Evolutionary conservation across 352 stramenopile genomes (phyloP).

Genomic region (Globisporangium carolinianum): DNA sequence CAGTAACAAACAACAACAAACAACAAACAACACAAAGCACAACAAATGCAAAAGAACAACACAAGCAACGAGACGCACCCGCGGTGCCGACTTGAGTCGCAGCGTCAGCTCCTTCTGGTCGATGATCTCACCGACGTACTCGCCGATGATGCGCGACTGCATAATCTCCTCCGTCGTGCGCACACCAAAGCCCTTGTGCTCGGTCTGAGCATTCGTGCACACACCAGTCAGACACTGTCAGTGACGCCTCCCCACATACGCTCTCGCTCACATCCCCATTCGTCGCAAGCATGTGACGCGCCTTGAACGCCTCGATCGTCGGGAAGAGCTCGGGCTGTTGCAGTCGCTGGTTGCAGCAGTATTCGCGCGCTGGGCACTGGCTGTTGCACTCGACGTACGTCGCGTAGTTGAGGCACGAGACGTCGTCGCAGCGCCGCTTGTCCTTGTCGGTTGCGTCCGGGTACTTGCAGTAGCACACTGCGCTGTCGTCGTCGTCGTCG

Average conservation of each 20-base stretch:
- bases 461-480: slow-evolving; percentile 53
- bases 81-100: slow-evolving; percentile 47
- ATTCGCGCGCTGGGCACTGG: slow-evolving; percentile 36
- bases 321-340: slow-evolving; percentile 65
- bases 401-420: slow-evolving; percentile 86
- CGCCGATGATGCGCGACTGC: slow-evolving; percentile 66
- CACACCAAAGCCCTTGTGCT: slow-evolving; percentile 84
- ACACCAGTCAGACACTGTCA: neutral
- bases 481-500: slow-evolving; percentile 40
- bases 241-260: neutral
- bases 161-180: slow-evolving; percentile 53
- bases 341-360: slow-evolving; percentile 70
- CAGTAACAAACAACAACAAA: too few species aligned
- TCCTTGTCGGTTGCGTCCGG: slow-evolving; percentile 35
- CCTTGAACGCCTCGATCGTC: slow-evolving; percentile 61
- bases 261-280: too few species aligned
- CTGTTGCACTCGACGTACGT: slow-evolving; percentile 78
- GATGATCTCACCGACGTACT: slow-evolving; percentile 92
- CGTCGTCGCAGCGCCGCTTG: slow-evolving; percentile 59
- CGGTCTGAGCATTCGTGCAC: slow-evolving; percentile 23
- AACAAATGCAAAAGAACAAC: too few species aligned
- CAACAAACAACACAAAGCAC: too few species aligned
- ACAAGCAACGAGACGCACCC: slow-evolving; percentile 20
- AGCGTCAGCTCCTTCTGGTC: slow-evolving; percentile 73
- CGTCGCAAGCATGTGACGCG: slow-evolving; percentile 2